Conservation (phyloP, 2,329 filamentous ascomycete genomes). For the Pyrenophora tritici-repentis region DNA sequence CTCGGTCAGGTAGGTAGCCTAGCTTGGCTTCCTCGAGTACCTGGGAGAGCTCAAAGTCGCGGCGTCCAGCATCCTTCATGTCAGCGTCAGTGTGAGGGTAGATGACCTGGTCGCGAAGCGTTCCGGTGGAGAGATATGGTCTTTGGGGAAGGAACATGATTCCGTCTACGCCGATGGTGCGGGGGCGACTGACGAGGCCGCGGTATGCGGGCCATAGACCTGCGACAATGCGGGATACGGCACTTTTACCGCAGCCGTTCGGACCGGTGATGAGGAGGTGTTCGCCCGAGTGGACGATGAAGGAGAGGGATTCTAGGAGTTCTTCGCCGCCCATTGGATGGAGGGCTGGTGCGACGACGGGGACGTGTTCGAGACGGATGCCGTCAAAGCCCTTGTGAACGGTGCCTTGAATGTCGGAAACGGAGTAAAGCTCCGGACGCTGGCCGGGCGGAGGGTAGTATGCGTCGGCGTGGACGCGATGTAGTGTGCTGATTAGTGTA, state of each 20-base stretch:
- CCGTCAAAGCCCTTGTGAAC: conserved; percentile 95
- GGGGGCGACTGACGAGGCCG: conserved; percentile 85
- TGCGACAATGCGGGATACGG: conserved; percentile 83
- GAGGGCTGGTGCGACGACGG: conserved; percentile 84
- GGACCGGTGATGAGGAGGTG: conserved; percentile 93
- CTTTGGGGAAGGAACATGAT: conserved; percentile 98
- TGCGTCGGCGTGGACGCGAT: conserved; percentile 87
- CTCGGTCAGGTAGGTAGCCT: conserved; percentile 86
- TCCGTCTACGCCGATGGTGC: conserved; percentile 78
- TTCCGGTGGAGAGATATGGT: conserved; percentile 89
- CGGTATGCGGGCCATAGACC: conserved; percentile 97
- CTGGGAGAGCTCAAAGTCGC: conserved; percentile 75
- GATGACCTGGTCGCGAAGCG: conserved; percentile 93
- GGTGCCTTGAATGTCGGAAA: conserved; percentile 91
- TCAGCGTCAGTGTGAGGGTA: conserved; percentile 95
- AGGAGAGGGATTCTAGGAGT: conserved; percentile 82
- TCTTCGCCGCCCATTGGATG: conserved; percentile 92
- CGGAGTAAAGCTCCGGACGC: conserved; percentile 80
- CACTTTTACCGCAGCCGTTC: conserved; percentile 92
- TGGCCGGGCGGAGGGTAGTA: conserved; percentile 73
- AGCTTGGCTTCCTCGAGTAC: conserved; percentile 83
- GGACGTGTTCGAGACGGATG: conserved; percentile 89
- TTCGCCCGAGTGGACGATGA: conserved; percentile 88
- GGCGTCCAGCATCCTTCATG: conserved; percentile 80
- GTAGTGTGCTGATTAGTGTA: conserved; percentile 90